A percentile compares a stretch with the other conserved stretches of the same genome.
Evolutionary conservation across 306 rosid genomes (phyloP).

Genomic region (Cercis canadensis): DNA sequence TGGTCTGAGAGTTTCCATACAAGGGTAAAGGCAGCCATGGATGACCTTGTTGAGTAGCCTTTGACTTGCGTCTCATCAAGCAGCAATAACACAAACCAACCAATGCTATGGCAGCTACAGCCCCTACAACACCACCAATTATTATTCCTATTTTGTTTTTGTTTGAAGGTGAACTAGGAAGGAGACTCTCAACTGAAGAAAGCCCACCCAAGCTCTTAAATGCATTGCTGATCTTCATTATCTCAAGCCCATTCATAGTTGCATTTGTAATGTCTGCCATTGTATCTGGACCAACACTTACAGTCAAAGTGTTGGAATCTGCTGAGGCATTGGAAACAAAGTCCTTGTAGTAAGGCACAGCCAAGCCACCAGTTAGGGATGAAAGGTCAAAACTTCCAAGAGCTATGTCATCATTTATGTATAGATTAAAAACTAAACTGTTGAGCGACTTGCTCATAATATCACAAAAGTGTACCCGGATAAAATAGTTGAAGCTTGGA

Average conservation of each 20-base stretch:
- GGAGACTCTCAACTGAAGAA: slow-evolving; percentile 57
- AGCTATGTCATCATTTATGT: slow-evolving; percentile 70
- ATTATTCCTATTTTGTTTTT: slow-evolving; percentile 50
- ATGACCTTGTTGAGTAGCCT: slow-evolving; percentile 64
- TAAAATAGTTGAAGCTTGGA: slow-evolving; percentile 68
- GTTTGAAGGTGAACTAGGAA: slow-evolving; percentile 60
- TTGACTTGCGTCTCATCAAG: slow-evolving; percentile 50
- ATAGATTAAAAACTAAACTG: slow-evolving; percentile 78
- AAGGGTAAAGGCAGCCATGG: slow-evolving; percentile 88
- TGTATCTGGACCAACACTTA: slow-evolving; percentile 89
- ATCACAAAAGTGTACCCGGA: slow-evolving; percentile 88
- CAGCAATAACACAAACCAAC: slow-evolving; percentile 64
- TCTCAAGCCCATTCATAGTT: slow-evolving; percentile 83
- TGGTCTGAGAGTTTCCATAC: slow-evolving; percentile 86
- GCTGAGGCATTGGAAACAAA: slow-evolving; percentile 66
- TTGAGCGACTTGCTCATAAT: slow-evolving; percentile 76
- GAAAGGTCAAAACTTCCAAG: slow-evolving; percentile 76
- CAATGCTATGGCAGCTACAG: slow-evolving; percentile 48
- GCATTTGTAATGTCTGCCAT: slow-evolving; percentile 71
- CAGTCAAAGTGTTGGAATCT: slow-evolving; percentile 60
- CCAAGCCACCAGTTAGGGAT: slow-evolving; percentile 60
- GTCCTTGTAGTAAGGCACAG: slow-evolving; percentile 74
- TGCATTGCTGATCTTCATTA: slow-evolving; percentile 78
- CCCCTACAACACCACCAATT: slow-evolving; percentile 57
- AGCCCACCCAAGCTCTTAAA: slow-evolving; percentile 71